Evolutionary conservation across 208 protist species (phyloP), one percentile per base, ranked within the genome.

Genomic region (Acanthamoeba royreba): DNA sequence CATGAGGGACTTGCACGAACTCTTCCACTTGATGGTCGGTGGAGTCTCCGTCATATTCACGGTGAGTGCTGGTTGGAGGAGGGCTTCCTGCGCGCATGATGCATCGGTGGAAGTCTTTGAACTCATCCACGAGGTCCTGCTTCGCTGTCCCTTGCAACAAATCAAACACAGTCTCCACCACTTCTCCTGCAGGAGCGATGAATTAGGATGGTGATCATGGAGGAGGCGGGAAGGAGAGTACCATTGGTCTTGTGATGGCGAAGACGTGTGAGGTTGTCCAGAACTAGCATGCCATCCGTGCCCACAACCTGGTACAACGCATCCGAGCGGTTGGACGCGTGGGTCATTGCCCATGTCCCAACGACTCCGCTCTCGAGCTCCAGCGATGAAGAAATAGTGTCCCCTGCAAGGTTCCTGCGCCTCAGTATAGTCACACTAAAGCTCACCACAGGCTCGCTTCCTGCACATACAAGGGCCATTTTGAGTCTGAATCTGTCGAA

Each of bases 51-150:
- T 55, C n/a, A 42, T 88, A 17, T 47, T 40, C 45, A 11, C 0
- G 7, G 17, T 4, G 3, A 0, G 46, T 33, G 0, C 22, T 0
- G 31, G 9, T 38, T 7, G 7, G 11, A 19, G 8, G 35, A 38
- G 4, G 31, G 69, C 22, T 28, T 9, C 2, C 69, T 33, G 47
- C 38, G 22, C 79, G 42, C 2, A 22, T n/a, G 28, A 88, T 42
- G 46, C 47, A 45, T 17, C 28, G 42, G 47, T 88, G 46, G 28
- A 88, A 88, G 79, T 88, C 79, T 4, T 5, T 43, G 35, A 88
- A 88, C 79, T 88, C 79, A 13, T 53, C 79, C 5, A 88, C 46
- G 33, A 88, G 25, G 79, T 88, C 79, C 79, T 63, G 79, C 49
- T 88, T 88, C 28, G 43, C 79, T n/a, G 28, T 52, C 0, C 43